These are phyloP conservation scores for Sugiyamaella sp. DNA, from an alignment of 1,139 yeast genomes.

Conservation along the genomic window DNA sequence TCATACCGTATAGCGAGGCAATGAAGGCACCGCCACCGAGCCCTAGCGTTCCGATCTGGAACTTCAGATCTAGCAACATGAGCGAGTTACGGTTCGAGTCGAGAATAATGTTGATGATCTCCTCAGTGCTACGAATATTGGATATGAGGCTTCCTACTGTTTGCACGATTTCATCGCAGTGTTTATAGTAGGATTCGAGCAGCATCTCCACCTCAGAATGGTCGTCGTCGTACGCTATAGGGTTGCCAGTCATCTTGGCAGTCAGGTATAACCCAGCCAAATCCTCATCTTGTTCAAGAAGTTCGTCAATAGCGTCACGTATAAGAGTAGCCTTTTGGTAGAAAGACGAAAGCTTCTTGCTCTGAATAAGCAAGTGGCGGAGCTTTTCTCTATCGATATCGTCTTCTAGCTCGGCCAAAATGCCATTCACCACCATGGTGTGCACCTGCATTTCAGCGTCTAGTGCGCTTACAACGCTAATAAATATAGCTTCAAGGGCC, in stretches of 20 bases:
- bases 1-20: conserved; percentile 97
- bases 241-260: conserved; percentile 45
- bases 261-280: conserved; percentile 82
- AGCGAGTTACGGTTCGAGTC: conserved; percentile 95
- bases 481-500: conserved; percentile 85
- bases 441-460: conserved; percentile 85
- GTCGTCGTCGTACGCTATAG: conserved; percentile 50
- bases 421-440: conserved; percentile 70
- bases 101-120: conserved; percentile 88
- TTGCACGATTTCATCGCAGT: conserved; percentile 95
- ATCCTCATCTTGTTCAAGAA: conserved; percentile 91
- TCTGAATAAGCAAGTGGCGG: conserved; percentile 75
- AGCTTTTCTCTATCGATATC: conserved; percentile 83
- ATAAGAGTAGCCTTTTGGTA: conserved; percentile 82
- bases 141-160: conserved; percentile 81
- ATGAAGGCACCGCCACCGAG: conserved; percentile 79
- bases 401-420: conserved; percentile 79
- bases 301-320: conserved; percentile 81
- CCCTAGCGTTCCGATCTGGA: conserved; percentile 88
- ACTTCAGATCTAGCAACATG: conserved; percentile 86
- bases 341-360: conserved; percentile 79
- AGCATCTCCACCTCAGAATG: conserved; percentile 83
- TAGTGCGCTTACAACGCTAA: conserved; percentile 78
- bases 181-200: conserved; percentile 89
- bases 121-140: conserved; percentile 93